Evolutionary conservation across 495 filamentous ascomycete species (phyloP), one percentile per base, ranked within the genome.

Genomic region (Penicillium pancosmium): DNA sequence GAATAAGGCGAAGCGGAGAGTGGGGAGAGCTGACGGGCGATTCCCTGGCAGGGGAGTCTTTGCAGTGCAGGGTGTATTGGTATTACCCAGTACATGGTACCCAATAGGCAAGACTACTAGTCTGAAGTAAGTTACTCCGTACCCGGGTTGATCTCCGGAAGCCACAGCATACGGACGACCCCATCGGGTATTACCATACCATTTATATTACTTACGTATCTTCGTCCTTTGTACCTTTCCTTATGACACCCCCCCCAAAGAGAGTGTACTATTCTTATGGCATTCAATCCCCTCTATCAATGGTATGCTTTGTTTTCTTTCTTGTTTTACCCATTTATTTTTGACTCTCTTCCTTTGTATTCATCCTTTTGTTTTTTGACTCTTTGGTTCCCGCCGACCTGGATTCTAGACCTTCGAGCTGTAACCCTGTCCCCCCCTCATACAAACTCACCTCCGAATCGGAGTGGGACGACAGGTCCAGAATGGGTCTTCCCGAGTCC

Each of bases 1-100:
- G 49, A 50, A 50, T 54, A 60, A 62, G 63, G 63, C 63, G 53
- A 66, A 66, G 63, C 56, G 60, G 66, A 68, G 65, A 63, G 65
- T 63, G 68, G 67, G 65, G 68, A 69, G 67, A 66, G 61, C 70
- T 71, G 73, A 75, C 68, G 71, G 63, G 58, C 44, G 58, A 46
- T 58, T 58, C 50, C 61, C 47, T 40, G 27, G n/a, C 41, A 44
- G 41, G 41, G 41, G 41, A 44, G 36, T 13, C 36, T n/a, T n/a
- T 6, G 36, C 36, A n/a, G 15, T n/a, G 36, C 15, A n/a, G 7
- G 15, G 11, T 46, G 43, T 46, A 16, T 18, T 3, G 25, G 10
- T 25, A 48, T 9, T 48, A 23, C 46, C 4, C 27, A 9, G 27
- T 31, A 8, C 8, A 31, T 1, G 8, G 8, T 31, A 31, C 27